These are phyloP conservation scores for Diphasiastrum complanatum DNA, from an alignment of 83 land plant species.

Conservation along the genomic window DNA sequence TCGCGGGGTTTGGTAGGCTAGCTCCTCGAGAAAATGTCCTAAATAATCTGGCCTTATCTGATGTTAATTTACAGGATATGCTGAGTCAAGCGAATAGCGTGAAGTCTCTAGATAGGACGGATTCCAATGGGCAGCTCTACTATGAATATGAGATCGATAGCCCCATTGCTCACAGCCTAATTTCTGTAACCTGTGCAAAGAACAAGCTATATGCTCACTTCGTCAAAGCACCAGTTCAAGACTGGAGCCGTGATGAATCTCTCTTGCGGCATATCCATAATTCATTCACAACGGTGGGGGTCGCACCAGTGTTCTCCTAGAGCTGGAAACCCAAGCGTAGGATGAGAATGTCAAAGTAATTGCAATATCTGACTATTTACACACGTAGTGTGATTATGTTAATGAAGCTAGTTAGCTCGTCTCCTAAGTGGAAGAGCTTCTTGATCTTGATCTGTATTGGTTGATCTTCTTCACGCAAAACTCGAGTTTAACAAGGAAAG, in stretches of 20 bases:
- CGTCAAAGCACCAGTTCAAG: conserved; percentile 71
- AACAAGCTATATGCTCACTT: conserved; percentile 97
- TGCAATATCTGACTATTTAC: too few species aligned
- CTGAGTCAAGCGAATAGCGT: conserved; percentile 60
- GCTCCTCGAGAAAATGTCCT: conserved; percentile 72
- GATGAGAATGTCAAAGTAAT: too few species aligned
- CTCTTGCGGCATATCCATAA: conserved; percentile 73
- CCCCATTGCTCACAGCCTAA: conserved; percentile 67
- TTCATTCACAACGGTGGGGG: conserved; percentile 70
- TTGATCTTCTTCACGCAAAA: too few species aligned
- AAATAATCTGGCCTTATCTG: conserved; percentile 77
- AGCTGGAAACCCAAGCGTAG: too few species aligned
- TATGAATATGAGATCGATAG: conserved; percentile 90
- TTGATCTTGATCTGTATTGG: too few species aligned
- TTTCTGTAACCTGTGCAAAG: conserved; percentile 87
- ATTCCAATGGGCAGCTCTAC: conserved; percentile 73
- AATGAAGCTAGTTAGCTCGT: too few species aligned
- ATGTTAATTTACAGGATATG: conserved; percentile 76
- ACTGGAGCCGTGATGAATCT: conserved; percentile 69
- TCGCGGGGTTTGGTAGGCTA: conserved; percentile 65
- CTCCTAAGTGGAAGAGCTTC: too few species aligned
- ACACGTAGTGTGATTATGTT: too few species aligned
- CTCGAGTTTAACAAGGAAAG: too few species aligned
- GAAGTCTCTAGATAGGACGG: conserved; percentile 48
- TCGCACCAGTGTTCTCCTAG: too few species aligned